phyloP scores from a whole-genome alignment of 208 protist species.

The Trypanosoma theileri region DNA sequence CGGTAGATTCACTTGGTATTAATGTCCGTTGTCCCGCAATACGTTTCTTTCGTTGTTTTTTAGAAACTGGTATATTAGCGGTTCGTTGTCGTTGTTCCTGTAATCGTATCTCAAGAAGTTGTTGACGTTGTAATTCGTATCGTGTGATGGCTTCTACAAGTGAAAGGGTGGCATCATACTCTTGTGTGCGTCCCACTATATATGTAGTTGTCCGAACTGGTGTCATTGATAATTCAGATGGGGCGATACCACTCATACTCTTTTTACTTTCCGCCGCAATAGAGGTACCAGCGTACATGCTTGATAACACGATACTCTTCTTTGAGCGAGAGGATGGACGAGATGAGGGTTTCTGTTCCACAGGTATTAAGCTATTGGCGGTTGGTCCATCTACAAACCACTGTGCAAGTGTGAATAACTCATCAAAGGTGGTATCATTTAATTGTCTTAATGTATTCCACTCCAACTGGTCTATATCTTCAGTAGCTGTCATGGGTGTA shows the following conservation, averaged over 20 bases:
- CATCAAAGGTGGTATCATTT: slow-evolving; percentile 64
- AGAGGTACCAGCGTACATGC: not conserved
- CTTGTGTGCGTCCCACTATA: slow-evolving; percentile 35
- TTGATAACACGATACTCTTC: not conserved
- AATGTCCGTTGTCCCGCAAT: not conserved
- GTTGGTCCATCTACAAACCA: slow-evolving; percentile 85
- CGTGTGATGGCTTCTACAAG: slow-evolving; percentile 56
- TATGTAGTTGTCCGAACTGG: slow-evolving; percentile 25
- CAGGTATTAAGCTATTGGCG: slow-evolving; percentile 63
- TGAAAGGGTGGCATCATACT: slow-evolving; percentile 36
- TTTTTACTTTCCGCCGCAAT: slow-evolving; percentile 8
- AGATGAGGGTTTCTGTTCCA: slow-evolving; percentile 24
- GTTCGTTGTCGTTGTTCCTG: slow-evolving; percentile 12
- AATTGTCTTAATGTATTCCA: slow-evolving; percentile 44
- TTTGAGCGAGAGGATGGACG: slow-evolving; percentile 15
- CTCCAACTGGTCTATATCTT: slow-evolving; percentile 1
- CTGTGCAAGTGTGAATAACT: slow-evolving; percentile 68
- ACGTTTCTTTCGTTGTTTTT: slow-evolving; percentile 7
- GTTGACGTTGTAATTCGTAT: slow-evolving; percentile 37
- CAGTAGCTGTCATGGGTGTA: not conserved
- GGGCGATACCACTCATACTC: not conserved
- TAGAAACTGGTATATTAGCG: not conserved
- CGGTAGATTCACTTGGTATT: not conserved
- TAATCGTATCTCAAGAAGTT: slow-evolving; percentile 13
- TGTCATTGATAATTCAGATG: not conserved